These are phyloP conservation scores for Lenwebbia sp. DNA, from an alignment of 345 rosid genomes.

Conservation along the genomic window DNA sequence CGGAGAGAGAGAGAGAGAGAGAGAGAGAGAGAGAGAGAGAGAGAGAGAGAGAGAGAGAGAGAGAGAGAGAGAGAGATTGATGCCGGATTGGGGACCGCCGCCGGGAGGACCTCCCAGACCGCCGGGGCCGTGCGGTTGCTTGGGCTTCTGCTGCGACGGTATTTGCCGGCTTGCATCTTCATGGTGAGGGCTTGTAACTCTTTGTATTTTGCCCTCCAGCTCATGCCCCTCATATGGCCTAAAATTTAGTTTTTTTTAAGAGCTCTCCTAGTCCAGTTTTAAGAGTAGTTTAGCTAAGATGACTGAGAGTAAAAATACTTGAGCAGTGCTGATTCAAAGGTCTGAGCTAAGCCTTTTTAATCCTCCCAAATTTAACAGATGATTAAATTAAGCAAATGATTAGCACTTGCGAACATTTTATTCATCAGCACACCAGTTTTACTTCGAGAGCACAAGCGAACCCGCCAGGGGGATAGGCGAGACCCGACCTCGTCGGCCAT, in stretches of 20 bases:
- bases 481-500: not conserved
- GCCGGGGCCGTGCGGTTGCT: conserved; percentile 26
- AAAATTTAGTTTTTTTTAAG: not conserved
- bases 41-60: not conserved
- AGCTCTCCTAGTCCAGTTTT: not conserved
- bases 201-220: not conserved
- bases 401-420: not conserved
- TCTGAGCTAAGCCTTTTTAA: not conserved
- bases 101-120: conserved; percentile 4
- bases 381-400: not conserved
- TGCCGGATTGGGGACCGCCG: conserved; percentile 8
- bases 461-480: not conserved
- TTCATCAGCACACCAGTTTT: not conserved
- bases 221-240: no score
- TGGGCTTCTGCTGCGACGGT: conserved; percentile 17
- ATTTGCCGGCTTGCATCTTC: conserved; percentile 27
- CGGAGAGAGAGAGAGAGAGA: not conserved
- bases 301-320: not conserved
- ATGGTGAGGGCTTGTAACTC: conserved; percentile 12
- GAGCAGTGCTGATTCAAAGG: not conserved
- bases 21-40: not conserved
- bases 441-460: not conserved
- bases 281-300: not conserved
- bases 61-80: not conserved
- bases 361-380: not conserved